phyloP scores from a whole-genome alignment of 345 rosid genomes.

The Geranium brycei region DNA sequence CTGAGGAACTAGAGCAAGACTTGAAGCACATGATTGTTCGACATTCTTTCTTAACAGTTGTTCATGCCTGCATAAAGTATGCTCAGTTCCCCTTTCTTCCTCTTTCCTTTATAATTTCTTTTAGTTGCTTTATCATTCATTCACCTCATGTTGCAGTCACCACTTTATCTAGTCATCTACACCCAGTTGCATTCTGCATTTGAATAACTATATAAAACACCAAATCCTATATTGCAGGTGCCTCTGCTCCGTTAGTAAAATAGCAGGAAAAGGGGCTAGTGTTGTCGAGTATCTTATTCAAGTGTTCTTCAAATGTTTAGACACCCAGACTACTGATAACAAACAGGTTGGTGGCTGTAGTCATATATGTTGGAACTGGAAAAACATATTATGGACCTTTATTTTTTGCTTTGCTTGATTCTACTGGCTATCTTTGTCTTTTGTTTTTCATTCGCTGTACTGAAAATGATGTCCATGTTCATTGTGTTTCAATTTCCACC shows the following conservation, averaged over 20 bases:
- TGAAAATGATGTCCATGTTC: no score
- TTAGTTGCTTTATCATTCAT: neutral
- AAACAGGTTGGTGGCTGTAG: slow-evolving; percentile 55
- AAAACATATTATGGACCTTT: no score
- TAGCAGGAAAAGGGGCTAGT: slow-evolving; percentile 57
- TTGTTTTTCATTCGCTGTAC: no score
- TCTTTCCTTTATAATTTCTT: slow-evolving; percentile 1
- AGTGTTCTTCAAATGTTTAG: slow-evolving; percentile 76
- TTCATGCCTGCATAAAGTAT: slow-evolving; percentile 96
- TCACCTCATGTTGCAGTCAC: no score
- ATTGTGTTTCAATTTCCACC: no score
- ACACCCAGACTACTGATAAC: slow-evolving; percentile 53
- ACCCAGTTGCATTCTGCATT: neutral
- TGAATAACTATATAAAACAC: no score
- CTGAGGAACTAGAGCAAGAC: slow-evolving; percentile 93
- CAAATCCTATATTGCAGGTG: slow-evolving; percentile 42
- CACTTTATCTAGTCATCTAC: neutral
- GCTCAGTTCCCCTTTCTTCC: slow-evolving; percentile 10
- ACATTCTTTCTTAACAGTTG: slow-evolving; percentile 91
- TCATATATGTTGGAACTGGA: neutral
- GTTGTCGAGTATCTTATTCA: slow-evolving; percentile 77
- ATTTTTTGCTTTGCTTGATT: neutral
- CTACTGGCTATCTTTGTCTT: no score
- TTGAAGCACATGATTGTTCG: slow-evolving; percentile 91
- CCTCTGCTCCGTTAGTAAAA: slow-evolving; percentile 73